These are phyloP conservation scores for Sequoia sempervirens DNA, from an alignment of 75 land plant species.

Conservation along the genomic window DNA sequence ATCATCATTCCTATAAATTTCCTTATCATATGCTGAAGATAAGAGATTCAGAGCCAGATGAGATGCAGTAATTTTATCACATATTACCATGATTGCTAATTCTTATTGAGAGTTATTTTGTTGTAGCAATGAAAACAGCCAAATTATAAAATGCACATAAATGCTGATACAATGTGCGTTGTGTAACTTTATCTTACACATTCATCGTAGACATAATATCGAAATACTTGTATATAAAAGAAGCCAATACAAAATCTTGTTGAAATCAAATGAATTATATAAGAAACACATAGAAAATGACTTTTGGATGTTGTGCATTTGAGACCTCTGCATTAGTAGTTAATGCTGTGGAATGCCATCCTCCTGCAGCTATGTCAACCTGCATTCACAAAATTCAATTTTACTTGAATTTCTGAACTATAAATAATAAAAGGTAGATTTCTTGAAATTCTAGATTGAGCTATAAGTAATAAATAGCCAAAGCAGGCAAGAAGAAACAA, in stretches of 20 bases:
- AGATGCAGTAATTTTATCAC: neutral
- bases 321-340: slow-evolving; percentile 80
- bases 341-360: slow-evolving; percentile 97
- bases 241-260: neutral
- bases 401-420: neutral
- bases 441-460: neutral
- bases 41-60: neutral
- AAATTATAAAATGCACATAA: neutral
- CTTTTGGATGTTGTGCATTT: neutral
- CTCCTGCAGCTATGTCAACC: slow-evolving; percentile 98
- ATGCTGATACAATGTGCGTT: neutral
- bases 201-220: neutral
- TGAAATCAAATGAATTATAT: neutral
- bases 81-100: neutral
- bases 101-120: neutral
- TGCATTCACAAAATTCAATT: slow-evolving; percentile 9
- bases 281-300: neutral
- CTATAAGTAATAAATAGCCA: neutral
- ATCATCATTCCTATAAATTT: neutral
- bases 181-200: slow-evolving; percentile 2
- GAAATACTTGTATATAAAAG: neutral
- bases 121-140: neutral
- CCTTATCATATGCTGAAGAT: neutral
- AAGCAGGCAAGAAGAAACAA: neutral
- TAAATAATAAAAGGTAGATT: neutral